These are phyloP conservation scores for Fusarium sp. DNA, from an alignment of 2,329 filamentous ascomycete species.

Conservation along the genomic window DNA sequence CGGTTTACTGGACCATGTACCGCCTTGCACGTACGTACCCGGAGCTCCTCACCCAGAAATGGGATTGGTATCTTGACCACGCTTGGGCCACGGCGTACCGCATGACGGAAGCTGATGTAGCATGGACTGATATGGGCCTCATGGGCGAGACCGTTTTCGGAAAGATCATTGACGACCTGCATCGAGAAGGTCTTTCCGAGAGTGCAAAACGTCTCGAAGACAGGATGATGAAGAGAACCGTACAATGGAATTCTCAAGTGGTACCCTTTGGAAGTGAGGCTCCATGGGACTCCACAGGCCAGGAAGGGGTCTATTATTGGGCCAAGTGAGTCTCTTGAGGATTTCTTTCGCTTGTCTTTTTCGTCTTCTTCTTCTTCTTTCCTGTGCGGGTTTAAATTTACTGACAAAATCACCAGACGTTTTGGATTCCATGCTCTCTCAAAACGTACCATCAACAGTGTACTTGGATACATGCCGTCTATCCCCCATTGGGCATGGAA, in stretches of 20 bases:
- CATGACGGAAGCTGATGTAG: slow-evolving; percentile 56
- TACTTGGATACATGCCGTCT: slow-evolving; percentile 70
- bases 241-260: slow-evolving; percentile 63
- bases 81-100: slow-evolving; percentile 66
- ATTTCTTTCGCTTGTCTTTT: fast-evolving
- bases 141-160: slow-evolving; percentile 74
- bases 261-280: slow-evolving; percentile 73
- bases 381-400: no score
- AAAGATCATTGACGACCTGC: slow-evolving; percentile 65
- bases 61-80: slow-evolving; percentile 70
- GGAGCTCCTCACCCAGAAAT: slow-evolving; percentile 58
- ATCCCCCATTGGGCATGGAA: slow-evolving; percentile 75
- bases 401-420: slow-evolving; percentile 53
- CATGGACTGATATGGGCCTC: slow-evolving; percentile 63
- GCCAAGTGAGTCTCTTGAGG: slow-evolving; percentile 58
- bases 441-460: slow-evolving; percentile 66
- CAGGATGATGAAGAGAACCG: slow-evolving; percentile 64
- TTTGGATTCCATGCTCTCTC: slow-evolving; percentile 64
- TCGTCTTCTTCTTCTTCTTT: no score
- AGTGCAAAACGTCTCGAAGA: slow-evolving; percentile 59
- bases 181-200: slow-evolving; percentile 59
- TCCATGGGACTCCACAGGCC: slow-evolving; percentile 74
- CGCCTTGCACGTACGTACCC: slow-evolving; percentile 67
- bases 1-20: slow-evolving; percentile 71
- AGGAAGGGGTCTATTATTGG: slow-evolving; percentile 75